Percentiles rank a stretch among this genome's conserved stretches.
phyloP scores from a whole-genome alignment of 1,284 basidiomycete genomes.

The Agroathelia rolfsii region DNA sequence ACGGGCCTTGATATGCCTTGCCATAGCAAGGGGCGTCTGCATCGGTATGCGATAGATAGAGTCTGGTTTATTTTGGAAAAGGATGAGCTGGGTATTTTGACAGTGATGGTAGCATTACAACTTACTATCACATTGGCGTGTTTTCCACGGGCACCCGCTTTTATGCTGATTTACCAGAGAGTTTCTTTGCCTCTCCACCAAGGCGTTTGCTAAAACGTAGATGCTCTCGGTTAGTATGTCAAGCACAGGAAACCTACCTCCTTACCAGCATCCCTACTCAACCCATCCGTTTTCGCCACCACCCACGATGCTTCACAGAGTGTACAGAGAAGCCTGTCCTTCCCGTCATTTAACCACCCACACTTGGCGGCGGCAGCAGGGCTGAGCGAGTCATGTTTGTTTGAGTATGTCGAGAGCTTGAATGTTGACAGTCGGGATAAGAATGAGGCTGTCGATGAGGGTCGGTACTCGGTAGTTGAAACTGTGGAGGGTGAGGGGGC shows the following conservation, averaged over 20 bases:
- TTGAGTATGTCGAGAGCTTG: conserved; percentile 67
- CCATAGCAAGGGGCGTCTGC: conserved; percentile 49
- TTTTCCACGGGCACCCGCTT: conserved; percentile 72
- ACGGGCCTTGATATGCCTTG: conserved; percentile 45
- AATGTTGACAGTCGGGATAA: conserved; percentile 63
- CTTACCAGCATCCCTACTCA: conserved; percentile 68
- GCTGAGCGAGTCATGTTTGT: conserved; percentile 62
- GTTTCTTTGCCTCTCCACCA: conserved; percentile 61
- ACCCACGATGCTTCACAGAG: conserved; percentile 66
- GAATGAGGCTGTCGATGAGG: conserved; percentile 64
- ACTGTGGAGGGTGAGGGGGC: conserved; percentile 21
- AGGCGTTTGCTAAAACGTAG: conserved; percentile 38
- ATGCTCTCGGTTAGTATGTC: conserved; percentile 11
- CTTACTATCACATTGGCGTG: conserved; percentile 67
- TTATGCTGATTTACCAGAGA: conserved; percentile 64
- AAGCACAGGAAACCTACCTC: conserved; percentile 19
- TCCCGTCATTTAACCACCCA: conserved; percentile 72
- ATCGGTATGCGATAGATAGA: conserved; percentile 69
- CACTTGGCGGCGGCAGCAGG: conserved; percentile 69
- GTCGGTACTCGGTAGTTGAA: conserved; percentile 55
- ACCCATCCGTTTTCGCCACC: conserved; percentile 50
- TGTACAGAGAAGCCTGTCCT: conserved; percentile 63
- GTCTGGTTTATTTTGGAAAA: conserved; percentile 30
- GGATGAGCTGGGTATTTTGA: conserved; percentile 3
- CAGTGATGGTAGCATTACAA: conserved; percentile 1